phyloP scores from a whole-genome alignment of 2,329 filamentous ascomycete species.

The Calonectria ilicicola region DNA sequence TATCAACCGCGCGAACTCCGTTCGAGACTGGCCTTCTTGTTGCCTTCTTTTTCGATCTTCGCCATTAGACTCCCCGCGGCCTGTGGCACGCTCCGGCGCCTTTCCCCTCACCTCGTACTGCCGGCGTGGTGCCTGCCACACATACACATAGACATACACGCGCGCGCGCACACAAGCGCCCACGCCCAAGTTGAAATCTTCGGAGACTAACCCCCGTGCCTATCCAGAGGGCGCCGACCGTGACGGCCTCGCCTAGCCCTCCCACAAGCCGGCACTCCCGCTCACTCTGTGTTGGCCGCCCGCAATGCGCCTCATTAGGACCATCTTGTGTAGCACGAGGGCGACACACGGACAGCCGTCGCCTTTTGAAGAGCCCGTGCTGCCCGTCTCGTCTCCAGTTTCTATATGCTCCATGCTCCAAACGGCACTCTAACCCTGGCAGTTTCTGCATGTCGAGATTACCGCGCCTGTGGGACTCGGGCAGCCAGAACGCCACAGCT shows the following conservation, averaged over 20 bases:
- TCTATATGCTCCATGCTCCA: conserved; percentile 15
- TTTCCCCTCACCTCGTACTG: neutral
- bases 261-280: neutral
- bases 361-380: conserved; percentile 5
- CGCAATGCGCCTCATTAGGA: conserved; percentile 6
- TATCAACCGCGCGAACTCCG: conserved; percentile 12
- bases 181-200: neutral
- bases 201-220: conserved; percentile 1
- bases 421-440: conserved; percentile 20
- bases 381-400: neutral
- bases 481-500: conserved; percentile 25
- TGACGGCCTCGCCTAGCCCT: neutral
- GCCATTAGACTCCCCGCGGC: neutral
- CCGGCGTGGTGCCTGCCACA: neutral
- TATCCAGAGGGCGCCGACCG: neutral
- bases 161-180: neutral
- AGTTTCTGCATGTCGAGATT: conserved; percentile 22
- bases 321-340: neutral
- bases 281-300: conserved; percentile 12
- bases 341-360: conserved; percentile 5
- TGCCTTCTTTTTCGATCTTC: neutral
- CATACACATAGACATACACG: neutral
- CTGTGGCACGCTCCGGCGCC: neutral
- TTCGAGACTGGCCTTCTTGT: conserved; percentile 8
- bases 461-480: conserved; percentile 28